These are phyloP conservation scores for Naumovozyma baii DNA, from an alignment of 805 yeast genomes.

Conservation along the genomic window DNA sequence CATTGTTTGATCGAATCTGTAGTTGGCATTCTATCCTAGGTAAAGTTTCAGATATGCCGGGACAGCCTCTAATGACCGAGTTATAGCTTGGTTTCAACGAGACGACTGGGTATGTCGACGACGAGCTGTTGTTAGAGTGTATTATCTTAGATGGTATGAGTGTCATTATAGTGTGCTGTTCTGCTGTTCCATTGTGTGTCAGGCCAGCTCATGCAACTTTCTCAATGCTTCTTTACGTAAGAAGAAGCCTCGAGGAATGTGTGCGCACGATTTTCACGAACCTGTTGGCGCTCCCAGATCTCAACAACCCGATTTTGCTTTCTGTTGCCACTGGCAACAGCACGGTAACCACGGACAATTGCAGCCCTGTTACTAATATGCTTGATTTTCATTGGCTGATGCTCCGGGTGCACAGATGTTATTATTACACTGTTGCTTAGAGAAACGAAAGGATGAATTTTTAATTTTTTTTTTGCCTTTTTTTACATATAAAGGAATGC, in stretches of 20 bases:
- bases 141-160: background rate
- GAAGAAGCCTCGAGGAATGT: background rate
- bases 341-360: no score
- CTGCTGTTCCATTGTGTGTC: no score
- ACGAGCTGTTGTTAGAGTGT: background rate
- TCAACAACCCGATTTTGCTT: no score
- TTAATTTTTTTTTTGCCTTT: background rate
- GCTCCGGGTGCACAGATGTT: background rate
- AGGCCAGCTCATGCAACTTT: no score
- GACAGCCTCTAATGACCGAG: conserved; percentile 54
- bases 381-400: conserved; percentile 1
- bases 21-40: conserved; percentile 53
- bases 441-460: no score
- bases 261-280: background rate
- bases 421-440: no score
- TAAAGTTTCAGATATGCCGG: conserved; percentile 53
- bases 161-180: background rate
- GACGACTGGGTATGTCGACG: conserved; percentile 24
- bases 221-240: no score
- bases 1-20: conserved; percentile 43
- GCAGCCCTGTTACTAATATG: conserved; percentile 1
- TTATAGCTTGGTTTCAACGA: conserved; percentile 42
- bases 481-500: background rate
- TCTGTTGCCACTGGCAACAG: background rate
- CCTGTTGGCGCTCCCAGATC: no score